Base-by-base conservation (phyloP, 805 yeast genomes). In the Ogataea methylovora region DNA sequence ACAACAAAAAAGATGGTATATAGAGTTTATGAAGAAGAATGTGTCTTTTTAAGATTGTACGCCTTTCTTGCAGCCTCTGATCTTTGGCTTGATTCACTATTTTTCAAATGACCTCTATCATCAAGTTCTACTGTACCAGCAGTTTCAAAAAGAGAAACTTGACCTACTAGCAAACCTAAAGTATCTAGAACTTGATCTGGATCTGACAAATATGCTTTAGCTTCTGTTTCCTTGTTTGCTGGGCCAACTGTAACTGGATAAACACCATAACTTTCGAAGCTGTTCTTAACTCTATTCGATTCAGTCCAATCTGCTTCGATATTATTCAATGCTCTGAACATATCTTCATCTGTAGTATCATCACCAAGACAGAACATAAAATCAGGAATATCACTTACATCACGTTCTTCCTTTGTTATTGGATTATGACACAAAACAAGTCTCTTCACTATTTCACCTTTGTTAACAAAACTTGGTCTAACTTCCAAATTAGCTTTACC, bases 401-500 rank as follows among this genome's bases (percentile, higher is more conserved):
- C 15, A 14, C 55, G 42, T 8, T 31, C 25, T 8, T 37, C 33
- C 29, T 41, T 37, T 3, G 53, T 53, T 30, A 60, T 59, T 4
- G 84, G 84, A 52, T 80, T 80, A 14, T 72, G 68, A 36, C 73
- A 72, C 48, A 76, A 62, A 9, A 85, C 84, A 38, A 90, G 67
- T 41, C 87, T 63, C 52, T 76, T 82, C 24, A 84, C 97, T 49
- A 92, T 92, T 58, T 90, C 98, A 37, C 99, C 99, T 58, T 92
- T 92, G 64, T 92, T 92, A 35, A 90, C 86, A 55, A 87, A 84
- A 39, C 76, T 75, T 11, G 99, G 99, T 43, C 98, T 71, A n/a
- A 92, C 97, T 61, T 92, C 99, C 30, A 92, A 73, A 52, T 92
- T 92, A 22, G 97, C 97, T 60, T 92, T 92, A 30, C 99, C 99